These are phyloP conservation scores for Entoloma clypeatum DNA, from an alignment of 1,284 basidiomycete genomes.

Conservation along the genomic window DNA sequence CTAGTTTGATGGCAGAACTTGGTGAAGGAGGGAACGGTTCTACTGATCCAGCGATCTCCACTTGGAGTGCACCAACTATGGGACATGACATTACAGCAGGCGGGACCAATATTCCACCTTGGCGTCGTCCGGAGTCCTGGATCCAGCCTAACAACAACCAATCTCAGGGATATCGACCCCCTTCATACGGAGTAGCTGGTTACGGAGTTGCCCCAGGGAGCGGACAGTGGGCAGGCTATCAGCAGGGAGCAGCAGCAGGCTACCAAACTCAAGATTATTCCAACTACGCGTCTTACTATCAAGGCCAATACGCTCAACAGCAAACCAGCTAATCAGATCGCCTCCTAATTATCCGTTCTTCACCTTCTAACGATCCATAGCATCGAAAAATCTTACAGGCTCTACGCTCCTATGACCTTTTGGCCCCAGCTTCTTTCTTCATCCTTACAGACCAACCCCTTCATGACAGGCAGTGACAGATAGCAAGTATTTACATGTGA, in stretches of 20 bases:
- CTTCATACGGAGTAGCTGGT: slow-evolving; percentile 42
- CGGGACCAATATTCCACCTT: slow-evolving; percentile 78
- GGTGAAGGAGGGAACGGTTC: slow-evolving; percentile 76
- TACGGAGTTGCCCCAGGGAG: slow-evolving; percentile 35
- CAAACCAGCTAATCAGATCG: slow-evolving; percentile 49
- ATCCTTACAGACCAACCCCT: slow-evolving; percentile 12
- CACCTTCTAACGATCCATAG: slow-evolving; percentile 36
- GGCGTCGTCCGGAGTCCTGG: slow-evolving; percentile 85
- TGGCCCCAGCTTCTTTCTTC: slow-evolving; percentile 13
- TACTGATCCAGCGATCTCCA: slow-evolving; percentile 49
- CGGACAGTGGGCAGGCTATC: slow-evolving; percentile 46
- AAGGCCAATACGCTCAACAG: slow-evolving; percentile 75
- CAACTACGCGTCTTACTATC: slow-evolving; percentile 79
- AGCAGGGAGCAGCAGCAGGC: slow-evolving; percentile 40
- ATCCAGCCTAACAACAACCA: slow-evolving; percentile 48
- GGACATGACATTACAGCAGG: slow-evolving; percentile 75
- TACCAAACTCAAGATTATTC: slow-evolving; percentile 65
- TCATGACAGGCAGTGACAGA: slow-evolving; percentile 16
- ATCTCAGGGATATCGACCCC: slow-evolving; percentile 53
- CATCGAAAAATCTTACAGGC: slow-evolving; percentile 30
- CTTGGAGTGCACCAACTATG: slow-evolving; percentile 59
- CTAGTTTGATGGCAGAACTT: slow-evolving; percentile 95
- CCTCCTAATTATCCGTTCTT: slow-evolving; percentile 28
- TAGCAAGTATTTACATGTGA: slow-evolving; percentile 18
- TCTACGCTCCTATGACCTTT: slow-evolving; percentile 18